Base-by-base conservation (phyloP, 1,284 basidiomycete genomes). In the Apiotrichum mycotoxinovorans region DNA sequence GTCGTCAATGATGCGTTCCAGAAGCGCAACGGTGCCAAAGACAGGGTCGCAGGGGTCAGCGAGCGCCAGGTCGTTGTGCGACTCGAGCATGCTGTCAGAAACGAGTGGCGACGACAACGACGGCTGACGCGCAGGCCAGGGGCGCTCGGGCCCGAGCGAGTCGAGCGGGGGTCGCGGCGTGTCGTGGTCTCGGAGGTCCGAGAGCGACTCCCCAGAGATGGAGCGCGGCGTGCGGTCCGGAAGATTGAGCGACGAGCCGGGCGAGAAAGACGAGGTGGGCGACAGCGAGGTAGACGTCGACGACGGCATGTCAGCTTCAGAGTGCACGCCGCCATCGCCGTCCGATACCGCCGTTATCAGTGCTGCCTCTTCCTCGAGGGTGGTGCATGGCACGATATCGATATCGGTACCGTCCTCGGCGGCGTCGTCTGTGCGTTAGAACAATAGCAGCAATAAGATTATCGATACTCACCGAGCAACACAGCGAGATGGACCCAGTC, bases 401-500 rank as follows among this genome's bases (percentile, higher is more conserved):
- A 51, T 33, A 2, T 48, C 38, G 20, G 23, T 23, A 11, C 35
- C 52, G 22, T 51, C 53, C 11, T 50, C 51, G 9, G 45, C 45
- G 4, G 45, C 45, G 25, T 57, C 61, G 57, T 45, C 34, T 43
- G 53, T 41, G 48, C n/a, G 37, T 50, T 20, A 46, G 44, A 34
- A 17, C 17, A n/a, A 54, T 37, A 58, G 56, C n/a, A 42, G n/a
- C 15, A 20, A 22, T n/a, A 3, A 23, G 11, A 22, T 33, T 52
- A 25, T 23, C n/a, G 34, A 23, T 27, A 47, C 60, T 25, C 12
- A 62, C 57, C 60, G 1, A 71, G 54, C 9, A 53, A 45, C 9
- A 70, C 37, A 1, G 66, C 64, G 22, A 65, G 53, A 42, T 72
- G 70, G 9, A 71, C 46, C 67, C 67, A 69, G 22, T 67, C 64